phyloP scores from a whole-genome alignment of 192 early-diverging fungal genomes.

The Rhizophlyctis rosea region DNA sequence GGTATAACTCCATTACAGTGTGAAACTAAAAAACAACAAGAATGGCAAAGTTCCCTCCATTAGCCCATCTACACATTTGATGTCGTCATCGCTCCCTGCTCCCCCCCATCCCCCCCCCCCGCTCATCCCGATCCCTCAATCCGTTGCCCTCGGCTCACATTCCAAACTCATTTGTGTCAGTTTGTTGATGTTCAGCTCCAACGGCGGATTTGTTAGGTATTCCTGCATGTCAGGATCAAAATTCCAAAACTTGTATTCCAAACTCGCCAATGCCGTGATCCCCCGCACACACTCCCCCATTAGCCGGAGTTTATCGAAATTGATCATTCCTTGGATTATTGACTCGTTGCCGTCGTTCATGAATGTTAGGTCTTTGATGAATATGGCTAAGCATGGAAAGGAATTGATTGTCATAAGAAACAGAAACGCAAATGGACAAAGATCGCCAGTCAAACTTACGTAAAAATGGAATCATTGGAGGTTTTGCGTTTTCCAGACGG shows the following conservation, averaged over 20 bases:
- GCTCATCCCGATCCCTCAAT: too few relatives aligned
- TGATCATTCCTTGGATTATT: constrained; percentile 47
- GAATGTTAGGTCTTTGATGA: constrained; percentile 58
- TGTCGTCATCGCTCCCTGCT: too few relatives aligned
- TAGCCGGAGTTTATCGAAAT: constrained; percentile 59
- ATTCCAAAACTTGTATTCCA: constrained; percentile 40
- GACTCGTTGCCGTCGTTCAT: constrained; percentile 59
- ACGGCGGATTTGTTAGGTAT: constrained; percentile 50
- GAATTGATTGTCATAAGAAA: constrained; percentile 14
- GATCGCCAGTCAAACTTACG: constrained; percentile 37
- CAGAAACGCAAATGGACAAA: constrained; percentile 25
- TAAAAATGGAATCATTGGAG: constrained; percentile 58
- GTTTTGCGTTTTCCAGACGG: constrained; percentile 27
- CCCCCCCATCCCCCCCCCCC: too few relatives aligned
- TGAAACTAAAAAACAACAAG: too few relatives aligned
- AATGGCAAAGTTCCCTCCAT: too few relatives aligned
- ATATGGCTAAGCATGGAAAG: constrained; percentile 41
- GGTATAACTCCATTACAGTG: too few relatives aligned
- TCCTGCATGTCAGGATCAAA: constrained; percentile 46
- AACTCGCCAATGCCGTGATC: constrained; percentile 35
- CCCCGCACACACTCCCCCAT: constrained; percentile 52
- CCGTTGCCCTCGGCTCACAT: constrained; percentile 13
- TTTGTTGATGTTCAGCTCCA: constrained; percentile 43
- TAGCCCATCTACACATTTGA: too few relatives aligned
- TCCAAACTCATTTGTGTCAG: constrained; percentile 39